Base-by-base conservation (phyloP, 208 protist species). In the Leptomonas seymouri region DNA sequence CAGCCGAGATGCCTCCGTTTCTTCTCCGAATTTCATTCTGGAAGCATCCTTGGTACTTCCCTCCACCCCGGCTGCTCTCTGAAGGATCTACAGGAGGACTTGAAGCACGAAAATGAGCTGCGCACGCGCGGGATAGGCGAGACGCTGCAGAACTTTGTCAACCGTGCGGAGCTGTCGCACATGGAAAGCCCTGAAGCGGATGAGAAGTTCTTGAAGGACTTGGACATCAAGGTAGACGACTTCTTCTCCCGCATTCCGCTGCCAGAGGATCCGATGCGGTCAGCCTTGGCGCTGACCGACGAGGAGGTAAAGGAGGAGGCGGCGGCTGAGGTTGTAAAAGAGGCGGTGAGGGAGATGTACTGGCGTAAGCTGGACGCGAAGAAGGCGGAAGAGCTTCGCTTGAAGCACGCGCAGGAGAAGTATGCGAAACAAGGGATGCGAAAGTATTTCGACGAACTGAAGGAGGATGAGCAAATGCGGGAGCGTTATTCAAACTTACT, bases 121-220 rank as follows among this genome's bases (percentile, higher is more conserved):
- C 69, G 73, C 30, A 80, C 66, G 20, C 66, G 78, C 7, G 67
- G 84, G 3, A 81, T 91, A 14, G 83, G 78, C 8, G 81, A 91
- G 48, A 86, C 78, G 16, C 74, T 87, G 64, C 70, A 72, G 27
- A 88, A 80, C 62, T 87, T 71, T 55, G 67, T 91, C 48, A 42
- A 78, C 27, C 65, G 71, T 6, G 76, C 83, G 8, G 85, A 91
- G 54, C 74, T 96, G 46, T 83, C 85, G 39, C 91, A 97, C 70
- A 87, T 97, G 75, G 89, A 97, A 54, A 93, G 89, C 74, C 89
- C 91, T 0, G 85, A 94, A 63, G 81, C 79, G 6, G 91, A 97
- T 63, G 76, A 71, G 6, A 68, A 76, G 27, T 89, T 91, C 56
- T 15, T 80, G 12, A 76, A 78, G 39, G 77, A 78, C 25, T 60